These are phyloP conservation scores for Globisporangium orthogonon DNA, from an alignment of 352 stramenopile species.

Conservation along the genomic window DNA sequence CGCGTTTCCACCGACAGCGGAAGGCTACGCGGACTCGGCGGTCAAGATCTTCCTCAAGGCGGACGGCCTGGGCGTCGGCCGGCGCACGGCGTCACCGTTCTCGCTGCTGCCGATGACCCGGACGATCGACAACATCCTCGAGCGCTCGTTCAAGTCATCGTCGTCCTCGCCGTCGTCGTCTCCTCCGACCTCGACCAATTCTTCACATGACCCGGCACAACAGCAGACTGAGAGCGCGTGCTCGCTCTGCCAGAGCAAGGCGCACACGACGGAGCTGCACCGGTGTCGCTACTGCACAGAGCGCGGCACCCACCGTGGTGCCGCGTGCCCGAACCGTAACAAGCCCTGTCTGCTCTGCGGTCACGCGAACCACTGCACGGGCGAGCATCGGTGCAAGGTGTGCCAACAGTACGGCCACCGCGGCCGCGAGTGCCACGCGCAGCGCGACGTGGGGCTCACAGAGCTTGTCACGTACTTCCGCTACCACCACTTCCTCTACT, in stretches of 20 bases:
- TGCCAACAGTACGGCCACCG: constrained; percentile 82
- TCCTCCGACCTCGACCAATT: neutral
- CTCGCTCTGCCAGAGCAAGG: constrained; percentile 54
- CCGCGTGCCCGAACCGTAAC: constrained; percentile 61
- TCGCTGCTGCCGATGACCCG: constrained; percentile 71
- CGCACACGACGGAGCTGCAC: constrained; percentile 64
- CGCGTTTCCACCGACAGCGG: constrained; percentile 72
- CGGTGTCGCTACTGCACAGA: constrained; percentile 81
- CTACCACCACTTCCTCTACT: constrained; percentile 86
- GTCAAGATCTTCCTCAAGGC: constrained; percentile 85
- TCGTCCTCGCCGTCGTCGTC: constrained; percentile 13
- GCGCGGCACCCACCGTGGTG: constrained; percentile 65
- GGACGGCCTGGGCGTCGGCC: constrained; percentile 53
- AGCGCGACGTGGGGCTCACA: constrained; percentile 72
- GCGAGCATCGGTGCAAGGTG: constrained; percentile 75
- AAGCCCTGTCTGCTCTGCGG: constrained; percentile 68
- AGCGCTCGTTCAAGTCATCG: constrained; percentile 51
- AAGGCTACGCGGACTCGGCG: constrained; percentile 71
- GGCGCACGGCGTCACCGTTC: constrained; percentile 61
- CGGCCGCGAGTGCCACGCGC: constrained; percentile 74
- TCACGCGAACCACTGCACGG: constrained; percentile 69
- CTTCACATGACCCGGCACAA: constrained; percentile 3
- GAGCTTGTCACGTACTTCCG: constrained; percentile 83
- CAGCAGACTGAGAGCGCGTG: constrained; percentile 24
- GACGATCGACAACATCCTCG: constrained; percentile 70